phyloP scores from a whole-genome alignment of 345 rosid genomes.

The Orychophragmus violaceus region DNA sequence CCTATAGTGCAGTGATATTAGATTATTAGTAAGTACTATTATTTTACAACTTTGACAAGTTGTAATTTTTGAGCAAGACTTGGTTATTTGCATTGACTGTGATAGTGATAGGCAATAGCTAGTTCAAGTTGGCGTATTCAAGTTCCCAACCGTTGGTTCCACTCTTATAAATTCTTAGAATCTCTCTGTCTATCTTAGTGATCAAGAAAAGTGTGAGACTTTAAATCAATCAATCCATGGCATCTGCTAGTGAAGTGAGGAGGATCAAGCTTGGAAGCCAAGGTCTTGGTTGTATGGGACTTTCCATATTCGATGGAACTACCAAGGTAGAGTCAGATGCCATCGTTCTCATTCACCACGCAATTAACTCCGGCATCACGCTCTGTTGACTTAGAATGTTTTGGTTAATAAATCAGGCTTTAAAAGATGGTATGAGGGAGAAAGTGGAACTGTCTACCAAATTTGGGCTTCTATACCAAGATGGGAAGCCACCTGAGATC shows the following conservation, averaged over 20 bases:
- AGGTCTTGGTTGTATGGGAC: constrained; percentile 6
- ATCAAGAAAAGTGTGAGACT: no score
- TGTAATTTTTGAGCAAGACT: background rate
- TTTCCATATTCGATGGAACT: background rate
- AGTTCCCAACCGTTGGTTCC: no score
- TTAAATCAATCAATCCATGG: background rate
- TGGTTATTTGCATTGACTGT: background rate
- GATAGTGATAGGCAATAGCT: background rate
- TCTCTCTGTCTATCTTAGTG: background rate
- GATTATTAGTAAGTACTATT: no score
- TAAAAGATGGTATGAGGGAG: background rate
- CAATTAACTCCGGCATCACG: background rate
- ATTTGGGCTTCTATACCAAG: background rate
- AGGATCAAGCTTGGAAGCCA: constrained; percentile 9
- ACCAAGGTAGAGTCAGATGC: constrained; percentile 31
- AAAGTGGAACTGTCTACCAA: background rate
- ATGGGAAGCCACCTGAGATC: background rate
- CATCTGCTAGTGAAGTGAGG: background rate
- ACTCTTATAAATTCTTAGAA: background rate
- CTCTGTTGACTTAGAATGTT: background rate
- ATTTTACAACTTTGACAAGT: background rate
- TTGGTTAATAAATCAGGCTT: background rate
- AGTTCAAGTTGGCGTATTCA: background rate
- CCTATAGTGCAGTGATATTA: no score
- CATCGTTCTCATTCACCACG: background rate